phyloP scores from a whole-genome alignment of 2,329 filamentous ascomycete species.

The Cladophialophora carrionii region DNA sequence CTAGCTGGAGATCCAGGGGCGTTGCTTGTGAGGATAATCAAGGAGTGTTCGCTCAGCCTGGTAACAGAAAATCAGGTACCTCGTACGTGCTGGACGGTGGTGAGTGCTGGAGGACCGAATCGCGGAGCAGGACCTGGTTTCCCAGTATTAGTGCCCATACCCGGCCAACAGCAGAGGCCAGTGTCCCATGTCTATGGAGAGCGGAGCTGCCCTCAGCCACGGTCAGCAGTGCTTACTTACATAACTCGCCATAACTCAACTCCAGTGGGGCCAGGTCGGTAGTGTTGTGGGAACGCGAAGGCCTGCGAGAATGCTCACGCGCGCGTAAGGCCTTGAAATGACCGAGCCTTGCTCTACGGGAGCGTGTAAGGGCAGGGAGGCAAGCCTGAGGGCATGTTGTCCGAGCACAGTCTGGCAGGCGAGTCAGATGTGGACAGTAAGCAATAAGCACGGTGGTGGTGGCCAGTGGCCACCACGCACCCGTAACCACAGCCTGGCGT shows the following conservation, averaged over 20 bases:
- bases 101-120: conserved; percentile 18
- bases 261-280: conserved; percentile 25
- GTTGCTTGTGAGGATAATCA: conserved; percentile 14
- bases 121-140: conserved; percentile 15
- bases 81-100: conserved; percentile 9
- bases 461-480: conserved; percentile 12
- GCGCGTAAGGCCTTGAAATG: conserved; percentile 17
- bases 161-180: conserved; percentile 26
- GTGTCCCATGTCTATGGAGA: conserved; percentile 19
- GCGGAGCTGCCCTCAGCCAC: conserved; percentile 32
- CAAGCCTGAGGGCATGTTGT: conserved; percentile 9
- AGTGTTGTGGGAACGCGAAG: conserved; percentile 20
- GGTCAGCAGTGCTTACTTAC: conserved; percentile 35
- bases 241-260: conserved; percentile 22
- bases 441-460: conserved; percentile 22
- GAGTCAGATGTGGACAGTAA: conserved; percentile 18
- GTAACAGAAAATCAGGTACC: conserved; percentile 15
- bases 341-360: conserved; percentile 1
- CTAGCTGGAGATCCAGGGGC: conserved; percentile 23
- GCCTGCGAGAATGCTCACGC: conserved; percentile 8
- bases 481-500: conserved; percentile 18
- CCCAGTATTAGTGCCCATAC: conserved; percentile 16
- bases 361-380: conserved; percentile 4
- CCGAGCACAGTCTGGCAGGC: conserved; percentile 2
- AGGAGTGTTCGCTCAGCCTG: conserved; percentile 7